Percentiles rank a stretch among this genome's conserved stretches.
Conservation (phyloP, 2,329 filamentous ascomycete species). For the Gnomoniopsis smithogilvyi region DNA sequence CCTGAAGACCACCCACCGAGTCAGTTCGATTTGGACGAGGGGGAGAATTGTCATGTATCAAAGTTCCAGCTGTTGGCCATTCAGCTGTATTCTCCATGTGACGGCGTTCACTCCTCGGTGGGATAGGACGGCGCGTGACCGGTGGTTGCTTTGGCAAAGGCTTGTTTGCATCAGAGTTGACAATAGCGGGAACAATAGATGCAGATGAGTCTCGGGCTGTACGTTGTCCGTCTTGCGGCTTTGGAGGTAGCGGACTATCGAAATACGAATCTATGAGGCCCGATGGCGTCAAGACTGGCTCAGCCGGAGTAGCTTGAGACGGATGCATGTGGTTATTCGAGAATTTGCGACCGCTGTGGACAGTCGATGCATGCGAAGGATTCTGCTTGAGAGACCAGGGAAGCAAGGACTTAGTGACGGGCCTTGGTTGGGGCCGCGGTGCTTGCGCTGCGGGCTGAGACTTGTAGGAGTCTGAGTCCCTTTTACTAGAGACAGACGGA, state of each 20-base stretch:
- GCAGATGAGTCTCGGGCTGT: not conserved
- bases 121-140: slow-evolving; percentile 5
- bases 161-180: not conserved
- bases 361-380: not conserved
- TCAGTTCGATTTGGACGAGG: not conserved
- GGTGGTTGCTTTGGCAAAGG: slow-evolving; percentile 2
- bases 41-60: slow-evolving; percentile 15
- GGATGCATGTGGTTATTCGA: slow-evolving; percentile 15
- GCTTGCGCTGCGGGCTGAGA: not conserved
- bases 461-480: not conserved
- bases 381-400: slow-evolving; percentile 12
- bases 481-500: not conserved
- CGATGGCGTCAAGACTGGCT: slow-evolving; percentile 12
- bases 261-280: slow-evolving; percentile 17
- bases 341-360: slow-evolving; percentile 6
- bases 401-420: slow-evolving; percentile 4
- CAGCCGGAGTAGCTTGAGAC: slow-evolving; percentile 8
- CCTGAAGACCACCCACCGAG: not conserved
- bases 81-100: slow-evolving; percentile 18
- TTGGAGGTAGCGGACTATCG: not conserved
- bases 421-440: not conserved
- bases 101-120: slow-evolving; percentile 14
- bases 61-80: slow-evolving; percentile 18
- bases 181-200: not conserved
- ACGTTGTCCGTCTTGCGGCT: not conserved